These are phyloP conservation scores for Groenewaldozyma auringiensis DNA, from an alignment of 1,139 yeast species.

Conservation along the genomic window DNA sequence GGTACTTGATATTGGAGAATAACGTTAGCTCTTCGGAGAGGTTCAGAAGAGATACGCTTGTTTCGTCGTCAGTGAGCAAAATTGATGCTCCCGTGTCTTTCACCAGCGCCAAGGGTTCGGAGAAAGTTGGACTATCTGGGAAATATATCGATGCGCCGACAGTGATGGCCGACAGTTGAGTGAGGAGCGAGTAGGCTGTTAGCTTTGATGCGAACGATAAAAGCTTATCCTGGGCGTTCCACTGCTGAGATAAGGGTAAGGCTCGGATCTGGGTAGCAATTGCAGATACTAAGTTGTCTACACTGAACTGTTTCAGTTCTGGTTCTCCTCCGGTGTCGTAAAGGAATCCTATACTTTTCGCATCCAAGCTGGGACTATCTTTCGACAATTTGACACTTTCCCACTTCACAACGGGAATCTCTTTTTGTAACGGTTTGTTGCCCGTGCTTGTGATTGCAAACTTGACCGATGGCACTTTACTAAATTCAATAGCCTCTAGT, in stretches of 20 bases:
- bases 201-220: conserved; percentile 27
- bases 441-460: not conserved
- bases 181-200: conserved; percentile 23
- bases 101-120: conserved; percentile 22
- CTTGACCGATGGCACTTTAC: not conserved
- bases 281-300: conserved; percentile 27
- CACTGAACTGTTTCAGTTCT: conserved; percentile 16
- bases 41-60: conserved; percentile 22
- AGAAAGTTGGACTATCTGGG: conserved; percentile 21
- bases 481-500: not conserved
- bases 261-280: conserved; percentile 31
- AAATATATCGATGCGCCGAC: conserved; percentile 23
- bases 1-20: conserved; percentile 16
- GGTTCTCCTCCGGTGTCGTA: conserved; percentile 8
- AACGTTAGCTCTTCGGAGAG: conserved; percentile 15
- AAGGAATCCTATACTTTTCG: conserved; percentile 8
- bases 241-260: conserved; percentile 27
- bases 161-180: conserved; percentile 29
- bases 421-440: not conserved
- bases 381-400: not conserved
- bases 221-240: conserved; percentile 26
- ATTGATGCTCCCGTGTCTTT: conserved; percentile 18
- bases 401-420: not conserved
- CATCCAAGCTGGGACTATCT: not conserved
- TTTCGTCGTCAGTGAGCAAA: conserved; percentile 27